Conservation (phyloP, 352 stramenopile species). For the Globisporangium acanthophoron region DNA sequence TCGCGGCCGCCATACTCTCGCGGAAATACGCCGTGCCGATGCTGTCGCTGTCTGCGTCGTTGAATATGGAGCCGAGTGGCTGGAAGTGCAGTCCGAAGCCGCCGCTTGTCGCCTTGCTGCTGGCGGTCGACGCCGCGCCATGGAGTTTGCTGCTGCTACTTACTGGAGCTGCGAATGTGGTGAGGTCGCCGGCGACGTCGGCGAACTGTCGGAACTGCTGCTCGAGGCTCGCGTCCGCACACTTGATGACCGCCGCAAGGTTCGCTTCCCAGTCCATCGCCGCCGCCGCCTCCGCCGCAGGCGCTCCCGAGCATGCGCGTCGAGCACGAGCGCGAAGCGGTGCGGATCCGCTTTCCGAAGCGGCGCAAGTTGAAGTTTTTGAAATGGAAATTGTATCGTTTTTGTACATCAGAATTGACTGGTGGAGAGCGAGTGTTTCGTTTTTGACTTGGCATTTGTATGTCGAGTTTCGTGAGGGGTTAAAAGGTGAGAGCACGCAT, state of each 20-base stretch:
- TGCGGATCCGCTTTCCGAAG: neutral
- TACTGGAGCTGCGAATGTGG: neutral
- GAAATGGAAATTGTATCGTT: neutral
- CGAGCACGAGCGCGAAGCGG: too few relatives aligned
- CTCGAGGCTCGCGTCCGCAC: constrained; percentile 68
- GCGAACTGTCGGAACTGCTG: constrained; percentile 72
- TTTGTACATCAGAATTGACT: neutral
- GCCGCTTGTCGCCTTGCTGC: neutral
- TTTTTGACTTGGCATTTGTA: neutral
- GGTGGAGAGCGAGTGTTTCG: neutral
- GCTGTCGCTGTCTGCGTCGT: constrained; percentile 11
- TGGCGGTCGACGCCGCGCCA: neutral
- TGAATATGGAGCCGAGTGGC: constrained; percentile 1
- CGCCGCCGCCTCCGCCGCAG: neutral
- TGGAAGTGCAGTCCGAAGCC: neutral
- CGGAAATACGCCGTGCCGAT: constrained; percentile 30
- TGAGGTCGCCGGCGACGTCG: constrained; percentile 27
- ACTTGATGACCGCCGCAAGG: constrained; percentile 77
- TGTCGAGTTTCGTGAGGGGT: neutral
- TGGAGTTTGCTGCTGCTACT: neutral
- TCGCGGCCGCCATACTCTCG: constrained; percentile 26
- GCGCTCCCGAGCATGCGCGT: too few relatives aligned
- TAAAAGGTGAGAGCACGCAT: neutral
- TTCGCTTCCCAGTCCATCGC: constrained; percentile 33
- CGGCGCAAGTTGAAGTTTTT: neutral